Percentiles rank a stretch among this genome's conserved stretches.
Conservation (phyloP, 2,329 filamentous ascomycete species). For the Sclerotinia subarctica region DNA sequence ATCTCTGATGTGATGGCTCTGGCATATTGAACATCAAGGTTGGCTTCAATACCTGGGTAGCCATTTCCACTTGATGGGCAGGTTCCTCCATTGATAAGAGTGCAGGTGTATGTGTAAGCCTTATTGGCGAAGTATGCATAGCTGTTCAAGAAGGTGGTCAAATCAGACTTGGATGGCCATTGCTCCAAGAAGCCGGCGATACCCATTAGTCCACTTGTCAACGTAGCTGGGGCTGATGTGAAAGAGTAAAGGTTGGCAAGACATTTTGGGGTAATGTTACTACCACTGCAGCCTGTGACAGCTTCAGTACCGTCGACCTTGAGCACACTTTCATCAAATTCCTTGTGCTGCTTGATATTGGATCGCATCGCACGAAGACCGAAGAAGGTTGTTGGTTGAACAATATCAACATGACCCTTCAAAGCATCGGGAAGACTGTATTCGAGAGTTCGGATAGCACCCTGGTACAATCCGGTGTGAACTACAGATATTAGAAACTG, state of each 20-base stretch:
- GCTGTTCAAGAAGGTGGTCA: conserved; percentile 33
- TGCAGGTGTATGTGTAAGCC: conserved; percentile 38
- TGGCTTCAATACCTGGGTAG: conserved; percentile 46
- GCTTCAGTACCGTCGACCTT: conserved; percentile 24
- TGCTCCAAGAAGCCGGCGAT: conserved; percentile 36
- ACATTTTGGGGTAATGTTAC: conserved; percentile 34
- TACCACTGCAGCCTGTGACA: conserved; percentile 33
- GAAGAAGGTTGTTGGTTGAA: conserved; percentile 61
- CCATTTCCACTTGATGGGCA: conserved; percentile 27
- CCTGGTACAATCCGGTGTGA: conserved; percentile 25
- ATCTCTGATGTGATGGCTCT: conserved; percentile 54
- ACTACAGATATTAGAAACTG: conserved; percentile 26
- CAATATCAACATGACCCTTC: conserved; percentile 55
- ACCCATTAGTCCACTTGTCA: conserved; percentile 31
- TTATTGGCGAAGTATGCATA: conserved; percentile 32
- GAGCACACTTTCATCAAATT: conserved; percentile 21
- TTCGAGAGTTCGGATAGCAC: conserved; percentile 32
- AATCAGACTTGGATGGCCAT: conserved; percentile 32
- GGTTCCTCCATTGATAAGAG: conserved; percentile 37
- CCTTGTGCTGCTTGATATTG: conserved; percentile 24
- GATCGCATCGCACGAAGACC: conserved; percentile 39
- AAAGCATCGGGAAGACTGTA: conserved; percentile 49
- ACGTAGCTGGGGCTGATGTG: conserved; percentile 23
- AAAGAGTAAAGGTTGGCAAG: conserved; percentile 37
- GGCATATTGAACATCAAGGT: conserved; percentile 58